phyloP scores from a whole-genome alignment of 2,329 filamentous ascomycete species.

The Colletotrichum noveboracense region DNA sequence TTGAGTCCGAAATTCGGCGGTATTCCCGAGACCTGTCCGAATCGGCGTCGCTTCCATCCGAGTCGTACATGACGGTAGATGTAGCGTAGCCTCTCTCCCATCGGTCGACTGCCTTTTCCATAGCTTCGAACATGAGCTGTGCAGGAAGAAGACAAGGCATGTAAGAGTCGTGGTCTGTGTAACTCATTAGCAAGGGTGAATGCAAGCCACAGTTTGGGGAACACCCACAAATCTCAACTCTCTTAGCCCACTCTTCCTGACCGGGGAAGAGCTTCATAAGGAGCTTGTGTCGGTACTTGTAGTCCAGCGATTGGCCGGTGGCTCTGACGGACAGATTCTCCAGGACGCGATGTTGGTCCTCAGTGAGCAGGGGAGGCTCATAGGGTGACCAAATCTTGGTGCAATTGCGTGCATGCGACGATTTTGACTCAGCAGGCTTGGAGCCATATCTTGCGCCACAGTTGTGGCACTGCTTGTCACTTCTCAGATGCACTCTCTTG shows the following conservation, averaged over 20 bases:
- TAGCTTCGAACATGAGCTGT: constrained; percentile 18
- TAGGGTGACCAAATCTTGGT: constrained; percentile 11
- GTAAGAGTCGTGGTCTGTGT: constrained; percentile 16
- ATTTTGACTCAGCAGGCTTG: constrained; percentile 17
- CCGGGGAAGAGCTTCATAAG: constrained; percentile 20
- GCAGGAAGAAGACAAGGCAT: constrained; percentile 13
- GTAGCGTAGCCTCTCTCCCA: constrained; percentile 14
- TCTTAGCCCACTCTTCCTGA: constrained; percentile 16
- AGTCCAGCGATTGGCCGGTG: constrained; percentile 12
- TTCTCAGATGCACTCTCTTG: constrained; percentile 18
- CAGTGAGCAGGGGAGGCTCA: constrained; percentile 5
- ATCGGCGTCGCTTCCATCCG: constrained; percentile 16
- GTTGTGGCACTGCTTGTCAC: constrained; percentile 19
- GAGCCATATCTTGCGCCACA: constrained; percentile 13
- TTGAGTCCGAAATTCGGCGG: constrained; percentile 7
- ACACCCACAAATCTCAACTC: constrained; percentile 17
- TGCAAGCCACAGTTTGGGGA: no score
- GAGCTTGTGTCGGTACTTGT: constrained; percentile 18
- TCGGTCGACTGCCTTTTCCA: constrained; percentile 15
- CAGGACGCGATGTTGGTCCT: constrained; percentile 13
- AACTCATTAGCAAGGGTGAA: background rate
- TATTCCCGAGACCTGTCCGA: constrained; percentile 14
- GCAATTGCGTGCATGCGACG: constrained; percentile 11
- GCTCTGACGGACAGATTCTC: constrained; percentile 15
- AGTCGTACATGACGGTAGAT: constrained; percentile 1